Evolutionary conservation across 768 basidiomycete genomes (phyloP).

Genomic region (Leccinellum albellum): DNA sequence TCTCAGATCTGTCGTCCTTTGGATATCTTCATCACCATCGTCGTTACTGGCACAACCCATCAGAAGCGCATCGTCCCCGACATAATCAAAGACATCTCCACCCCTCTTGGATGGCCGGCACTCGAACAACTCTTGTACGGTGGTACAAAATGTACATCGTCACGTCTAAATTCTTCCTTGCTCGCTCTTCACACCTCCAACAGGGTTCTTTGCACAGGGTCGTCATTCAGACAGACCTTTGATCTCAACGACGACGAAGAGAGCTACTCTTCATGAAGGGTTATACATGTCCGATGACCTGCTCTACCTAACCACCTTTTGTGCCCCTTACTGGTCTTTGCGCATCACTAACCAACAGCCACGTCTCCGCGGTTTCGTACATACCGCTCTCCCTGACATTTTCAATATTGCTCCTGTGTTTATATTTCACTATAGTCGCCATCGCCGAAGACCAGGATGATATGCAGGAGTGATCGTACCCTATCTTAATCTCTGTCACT

Average conservation of each 20-base stretch:
- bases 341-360: conserved; percentile 38
- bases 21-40: conserved; percentile 61
- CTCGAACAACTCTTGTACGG: conserved; percentile 53
- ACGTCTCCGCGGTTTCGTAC: conserved; percentile 43
- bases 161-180: background rate
- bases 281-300: conserved; percentile 20
- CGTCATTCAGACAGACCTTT: background rate
- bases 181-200: background rate
- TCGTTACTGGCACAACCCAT: conserved; percentile 34
- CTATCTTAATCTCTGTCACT: conserved; percentile 39
- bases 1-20: conserved; percentile 47
- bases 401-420: conserved; percentile 47
- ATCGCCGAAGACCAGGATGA: conserved; percentile 35
- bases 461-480: conserved; percentile 34
- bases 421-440: conserved; percentile 40
- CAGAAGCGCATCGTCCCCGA: conserved; percentile 37
- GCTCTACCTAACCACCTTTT: conserved; percentile 32
- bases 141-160: conserved; percentile 41
- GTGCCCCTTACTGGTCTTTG: conserved; percentile 52
- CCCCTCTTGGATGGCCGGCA: conserved; percentile 45
- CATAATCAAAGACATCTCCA: conserved; percentile 60
- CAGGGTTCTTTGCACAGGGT: conserved; percentile 8
- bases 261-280: conserved; percentile 20
- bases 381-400: conserved; percentile 39
- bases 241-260: conserved; percentile 28